Evolutionary conservation across 164 flowering plant species (phyloP).

Genomic region (Vitis cinerea): DNA sequence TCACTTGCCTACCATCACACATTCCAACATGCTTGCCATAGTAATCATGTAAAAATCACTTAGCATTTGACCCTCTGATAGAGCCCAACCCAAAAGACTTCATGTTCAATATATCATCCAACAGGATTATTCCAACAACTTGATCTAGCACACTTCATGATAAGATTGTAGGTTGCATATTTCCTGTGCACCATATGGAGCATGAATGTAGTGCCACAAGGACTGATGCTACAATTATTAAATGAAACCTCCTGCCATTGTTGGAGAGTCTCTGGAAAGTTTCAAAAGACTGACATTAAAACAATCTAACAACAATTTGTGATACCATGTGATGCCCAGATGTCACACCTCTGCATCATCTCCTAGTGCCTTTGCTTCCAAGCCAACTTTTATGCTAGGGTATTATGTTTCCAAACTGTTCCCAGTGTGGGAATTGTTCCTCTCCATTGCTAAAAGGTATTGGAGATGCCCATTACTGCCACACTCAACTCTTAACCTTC

Average conservation of each 20-base stretch:
- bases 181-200: neutral
- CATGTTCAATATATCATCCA: too few species aligned
- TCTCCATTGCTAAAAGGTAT: too few species aligned
- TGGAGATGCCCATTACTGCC: too few species aligned
- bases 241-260: too few species aligned
- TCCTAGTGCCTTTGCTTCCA: too few species aligned
- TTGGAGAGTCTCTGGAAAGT: neutral
- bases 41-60: neutral
- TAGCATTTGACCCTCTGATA: neutral
- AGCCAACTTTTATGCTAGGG: too few species aligned
- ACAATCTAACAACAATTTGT: neutral
- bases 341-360: too few species aligned
- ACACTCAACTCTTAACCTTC: too few species aligned
- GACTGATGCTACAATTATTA: neutral
- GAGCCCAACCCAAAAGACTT: neutral
- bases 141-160: neutral
- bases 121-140: neutral
- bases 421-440: too few species aligned
- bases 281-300: neutral
- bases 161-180: neutral
- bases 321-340: too few species aligned
- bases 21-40: neutral
- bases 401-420: too few species aligned
- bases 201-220: neutral
- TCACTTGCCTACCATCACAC: neutral